Evolutionary conservation across 2,329 filamentous ascomycete genomes (phyloP).

Genomic region (Fusarium fracticaudum): DNA sequence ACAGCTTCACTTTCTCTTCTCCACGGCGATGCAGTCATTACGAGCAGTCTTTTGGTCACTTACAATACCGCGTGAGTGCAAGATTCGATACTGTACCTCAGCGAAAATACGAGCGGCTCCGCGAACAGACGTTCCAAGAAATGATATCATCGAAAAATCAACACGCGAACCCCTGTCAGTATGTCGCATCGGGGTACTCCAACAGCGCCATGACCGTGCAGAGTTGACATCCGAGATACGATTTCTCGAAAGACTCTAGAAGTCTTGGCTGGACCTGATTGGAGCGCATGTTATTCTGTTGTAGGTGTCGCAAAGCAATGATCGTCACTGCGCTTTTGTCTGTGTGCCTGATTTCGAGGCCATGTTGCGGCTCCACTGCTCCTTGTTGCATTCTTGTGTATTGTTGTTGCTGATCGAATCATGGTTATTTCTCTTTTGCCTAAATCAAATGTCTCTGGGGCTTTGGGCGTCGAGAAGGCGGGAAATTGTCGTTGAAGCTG

Average conservation of each 20-base stretch:
- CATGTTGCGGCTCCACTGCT: not conserved
- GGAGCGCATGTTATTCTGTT: slow-evolving; percentile 34
- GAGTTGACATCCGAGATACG: not conserved
- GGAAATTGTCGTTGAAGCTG: not conserved
- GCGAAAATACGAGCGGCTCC: slow-evolving; percentile 13
- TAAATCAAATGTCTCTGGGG: not conserved
- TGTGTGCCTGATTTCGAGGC: not conserved
- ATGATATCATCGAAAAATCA: slow-evolving; percentile 29
- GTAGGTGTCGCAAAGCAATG: slow-evolving; percentile 6
- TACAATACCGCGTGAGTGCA: not conserved
- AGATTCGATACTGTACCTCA: not conserved
- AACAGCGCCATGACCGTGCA: not conserved
- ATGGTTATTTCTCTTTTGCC: not conserved
- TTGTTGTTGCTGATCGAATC: not conserved
- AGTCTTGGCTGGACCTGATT: slow-evolving; percentile 15
- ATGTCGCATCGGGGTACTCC: slow-evolving; percentile 11
- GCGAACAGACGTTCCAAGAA: slow-evolving; percentile 11
- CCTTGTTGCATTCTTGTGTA: not conserved
- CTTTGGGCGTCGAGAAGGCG: not conserved
- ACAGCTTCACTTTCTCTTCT: not conserved
- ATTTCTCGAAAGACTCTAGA: slow-evolving; percentile 19
- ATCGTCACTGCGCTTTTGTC: slow-evolving; percentile 6
- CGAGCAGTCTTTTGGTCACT: not conserved
- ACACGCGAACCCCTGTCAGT: not conserved
- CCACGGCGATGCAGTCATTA: not conserved